Base-by-base conservation (phyloP, 805 yeast genomes). In the Deakozyma indianensis region DNA sequence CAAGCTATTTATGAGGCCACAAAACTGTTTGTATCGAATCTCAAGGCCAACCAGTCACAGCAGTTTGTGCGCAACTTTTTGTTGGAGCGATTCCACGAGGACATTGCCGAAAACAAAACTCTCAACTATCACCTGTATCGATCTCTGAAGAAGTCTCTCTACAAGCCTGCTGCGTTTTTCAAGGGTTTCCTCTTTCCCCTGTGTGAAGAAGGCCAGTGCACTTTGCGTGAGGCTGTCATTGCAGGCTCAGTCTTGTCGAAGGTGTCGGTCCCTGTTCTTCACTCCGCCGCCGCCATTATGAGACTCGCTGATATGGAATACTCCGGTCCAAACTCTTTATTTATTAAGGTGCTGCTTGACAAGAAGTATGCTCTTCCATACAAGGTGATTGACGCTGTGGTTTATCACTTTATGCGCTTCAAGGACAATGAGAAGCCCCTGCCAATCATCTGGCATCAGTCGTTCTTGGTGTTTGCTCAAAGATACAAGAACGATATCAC, bases 401-500 rank as follows among this genome's bases (percentile, higher is more conserved):
- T 92, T 16, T 88, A 84, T 61, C 94, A 87, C 60, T 92, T 92
- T 64, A 82, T 90, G 83, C 74, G 86, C 55, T 92, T 92, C 65
- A 75, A 96, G 68, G 44, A 51, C 9, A 54, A 56, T 43, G 55
- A 52, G 9, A 78, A 81, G 22, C 74, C 74, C 43, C 71, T 92
- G 59, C 97, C 98, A 4, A 83, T 92, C 16, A 90, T 90, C 29
- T 92, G 98, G 97, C 97, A 94, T 62, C 94, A 90, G 62, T 90
- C 96, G 2, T 83, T 92, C 59, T 70, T 92, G 47, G 81, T 92
- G 1, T 92, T 92, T 68, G 95, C 96, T 28, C 96, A 88, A 67
- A 74, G 96, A 52, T 92, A 92, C 62, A 92, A 90, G 63, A 90
- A 92, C 59, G 98, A 92, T 69, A 85, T 92, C 48, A 92, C 98